Conservation (phyloP, 441 rosid species). For the Aquilaria agallochum region DNA sequence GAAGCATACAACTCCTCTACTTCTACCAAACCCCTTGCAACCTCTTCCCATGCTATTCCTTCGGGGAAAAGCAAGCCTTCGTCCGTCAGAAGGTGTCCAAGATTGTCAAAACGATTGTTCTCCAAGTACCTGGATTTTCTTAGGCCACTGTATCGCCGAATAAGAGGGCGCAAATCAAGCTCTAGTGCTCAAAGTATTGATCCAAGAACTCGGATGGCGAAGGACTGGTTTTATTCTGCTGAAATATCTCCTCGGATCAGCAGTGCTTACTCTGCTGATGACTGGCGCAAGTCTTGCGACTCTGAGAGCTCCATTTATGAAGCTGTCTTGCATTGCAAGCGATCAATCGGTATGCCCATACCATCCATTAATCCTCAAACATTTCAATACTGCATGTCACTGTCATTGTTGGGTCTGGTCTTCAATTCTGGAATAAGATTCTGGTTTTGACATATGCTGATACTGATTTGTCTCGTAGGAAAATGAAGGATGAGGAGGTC, state of each 20-base stretch:
- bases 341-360: conserved; percentile 59
- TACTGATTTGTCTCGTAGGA: conserved; percentile 31
- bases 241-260: conserved; percentile 72
- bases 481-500: conserved; percentile 33
- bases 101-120: conserved; percentile 48
- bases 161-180: conserved; percentile 42
- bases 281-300: conserved; percentile 83
- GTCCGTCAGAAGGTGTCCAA: conserved; percentile 48
- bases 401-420: background rate
- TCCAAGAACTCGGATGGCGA: conserved; percentile 33
- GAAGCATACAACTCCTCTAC: conserved; percentile 29
- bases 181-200: conserved; percentile 33
- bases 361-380: too few species aligned
- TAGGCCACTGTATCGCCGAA: conserved; percentile 55
- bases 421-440: background rate
- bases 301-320: conserved; percentile 93
- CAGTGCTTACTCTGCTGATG: conserved; percentile 53
- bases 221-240: conserved; percentile 47
- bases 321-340: conserved; percentile 98
- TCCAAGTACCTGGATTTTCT: conserved; percentile 70
- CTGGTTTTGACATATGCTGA: conserved; percentile 15
- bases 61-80: conserved; percentile 27
- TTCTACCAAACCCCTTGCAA: conserved; percentile 15
- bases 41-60: conserved; percentile 25
- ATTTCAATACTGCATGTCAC: background rate